phyloP scores from a whole-genome alignment of 192 early-diverging fungal species.

The Umbelopsis isabellina region DNA sequence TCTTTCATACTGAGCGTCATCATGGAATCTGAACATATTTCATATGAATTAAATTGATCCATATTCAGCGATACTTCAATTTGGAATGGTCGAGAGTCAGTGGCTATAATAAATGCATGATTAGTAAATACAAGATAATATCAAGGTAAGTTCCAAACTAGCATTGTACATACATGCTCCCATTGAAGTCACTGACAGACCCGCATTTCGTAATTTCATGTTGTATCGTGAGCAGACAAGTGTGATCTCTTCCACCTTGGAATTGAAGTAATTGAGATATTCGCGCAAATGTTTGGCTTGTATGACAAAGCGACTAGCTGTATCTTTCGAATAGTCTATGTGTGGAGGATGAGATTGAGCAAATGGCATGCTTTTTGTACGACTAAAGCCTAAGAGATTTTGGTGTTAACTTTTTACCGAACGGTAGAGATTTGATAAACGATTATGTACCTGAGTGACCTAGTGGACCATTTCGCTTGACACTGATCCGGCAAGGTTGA shows the following conservation, averaged over 20 bases:
- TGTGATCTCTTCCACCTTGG: slow-evolving; percentile 5
- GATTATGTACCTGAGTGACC: background rate
- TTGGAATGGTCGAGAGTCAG: background rate
- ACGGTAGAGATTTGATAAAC: background rate
- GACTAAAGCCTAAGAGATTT: background rate
- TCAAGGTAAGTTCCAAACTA: background rate
- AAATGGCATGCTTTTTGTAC: slow-evolving; percentile 16
- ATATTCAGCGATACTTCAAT: slow-evolving; percentile 15
- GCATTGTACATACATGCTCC: background rate
- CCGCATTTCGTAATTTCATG: slow-evolving; percentile 5
- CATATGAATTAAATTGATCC: slow-evolving; percentile 15
- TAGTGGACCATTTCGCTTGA: slow-evolving; percentile 3
- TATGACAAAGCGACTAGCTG: slow-evolving; percentile 1
- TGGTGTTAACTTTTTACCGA: too few relatives aligned
- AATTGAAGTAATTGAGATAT: slow-evolving; percentile 15
- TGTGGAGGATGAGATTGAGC: slow-evolving; percentile 7
- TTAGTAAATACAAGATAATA: background rate
- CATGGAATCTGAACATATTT: slow-evolving; percentile 3
- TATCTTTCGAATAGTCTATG: slow-evolving; percentile 6
- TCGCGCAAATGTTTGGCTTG: background rate
- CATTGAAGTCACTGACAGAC: background rate
- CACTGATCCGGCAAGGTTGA: slow-evolving; percentile 7
- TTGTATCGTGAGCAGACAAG: slow-evolving; percentile 10
- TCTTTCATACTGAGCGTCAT: slow-evolving; percentile 5
- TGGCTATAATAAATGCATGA: background rate